Conservation (phyloP, 345 rosid genomes). For the Rhodamnia argentea region DNA sequence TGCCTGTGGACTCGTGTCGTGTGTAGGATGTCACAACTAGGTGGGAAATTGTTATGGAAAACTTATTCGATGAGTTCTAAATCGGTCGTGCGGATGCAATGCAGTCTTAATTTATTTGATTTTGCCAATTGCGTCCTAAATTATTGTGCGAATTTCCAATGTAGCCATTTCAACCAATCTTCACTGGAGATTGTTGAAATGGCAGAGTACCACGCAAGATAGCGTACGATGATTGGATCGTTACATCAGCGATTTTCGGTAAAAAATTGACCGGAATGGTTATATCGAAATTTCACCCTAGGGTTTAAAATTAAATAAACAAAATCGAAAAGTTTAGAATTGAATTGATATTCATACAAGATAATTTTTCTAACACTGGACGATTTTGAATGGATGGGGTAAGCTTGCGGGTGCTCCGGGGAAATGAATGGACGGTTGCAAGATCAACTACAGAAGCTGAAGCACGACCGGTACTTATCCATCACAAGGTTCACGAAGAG, state of each 20-base stretch:
- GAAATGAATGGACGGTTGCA: neutral
- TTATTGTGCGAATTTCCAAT: neutral
- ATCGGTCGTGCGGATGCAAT: fast-evolving
- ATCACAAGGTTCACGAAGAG: neutral
- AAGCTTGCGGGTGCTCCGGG: neutral
- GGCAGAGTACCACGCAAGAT: neutral
- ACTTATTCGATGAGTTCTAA: fast-evolving
- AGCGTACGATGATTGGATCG: fast-evolving
- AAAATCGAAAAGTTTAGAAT: neutral
- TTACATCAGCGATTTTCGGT: fast-evolving
- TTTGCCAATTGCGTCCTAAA: neutral
- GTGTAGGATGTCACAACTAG: too few species aligned
- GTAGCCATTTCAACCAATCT: neutral
- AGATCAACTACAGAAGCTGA: neutral
- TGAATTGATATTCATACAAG: neutral
- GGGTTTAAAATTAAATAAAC: neutral
- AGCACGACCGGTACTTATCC: neutral
- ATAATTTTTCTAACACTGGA: too few species aligned
- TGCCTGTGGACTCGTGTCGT: neutral
- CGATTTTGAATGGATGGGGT: neutral
- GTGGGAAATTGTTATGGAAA: neutral
- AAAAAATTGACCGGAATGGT: neutral
- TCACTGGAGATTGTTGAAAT: neutral
- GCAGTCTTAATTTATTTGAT: fast-evolving
- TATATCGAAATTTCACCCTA: fast-evolving